Conservation (phyloP, 1,139 yeast species). For the Candida smagusa region DNA sequence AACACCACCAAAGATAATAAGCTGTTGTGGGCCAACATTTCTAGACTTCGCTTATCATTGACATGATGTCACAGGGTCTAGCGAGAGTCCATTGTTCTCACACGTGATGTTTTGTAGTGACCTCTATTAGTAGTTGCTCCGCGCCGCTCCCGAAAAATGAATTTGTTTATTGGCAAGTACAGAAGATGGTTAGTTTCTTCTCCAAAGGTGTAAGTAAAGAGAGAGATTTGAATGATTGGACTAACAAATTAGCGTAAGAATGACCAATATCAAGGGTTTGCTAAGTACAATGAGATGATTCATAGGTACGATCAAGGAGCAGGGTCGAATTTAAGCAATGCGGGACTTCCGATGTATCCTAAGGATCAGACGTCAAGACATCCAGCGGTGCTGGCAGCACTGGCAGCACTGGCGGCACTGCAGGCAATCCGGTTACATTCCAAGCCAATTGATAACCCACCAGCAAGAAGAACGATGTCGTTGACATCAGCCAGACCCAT, state of each 20-base stretch:
- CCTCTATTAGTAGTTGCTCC: too few relatives aligned
- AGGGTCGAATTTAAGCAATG: conserved; percentile 9
- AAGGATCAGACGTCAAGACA: conserved; percentile 18
- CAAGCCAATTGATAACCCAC: conserved; percentile 2
- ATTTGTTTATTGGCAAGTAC: too few relatives aligned
- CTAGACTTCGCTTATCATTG: too few relatives aligned
- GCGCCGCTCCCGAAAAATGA: too few relatives aligned
- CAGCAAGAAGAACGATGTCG: conserved; percentile 1
- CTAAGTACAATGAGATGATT: conserved; percentile 34
- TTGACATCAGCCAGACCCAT: conserved; percentile 28
- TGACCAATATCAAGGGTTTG: conserved; percentile 34
- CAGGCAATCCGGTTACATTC: conserved; percentile 1
- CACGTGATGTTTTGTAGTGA: too few relatives aligned
- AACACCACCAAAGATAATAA: too few relatives aligned
- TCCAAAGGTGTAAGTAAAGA: conserved; percentile 1
- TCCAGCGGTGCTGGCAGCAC: conserved; percentile 3
- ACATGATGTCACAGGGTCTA: too few relatives aligned
- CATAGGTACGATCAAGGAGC: conserved; percentile 33
- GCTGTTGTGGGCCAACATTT: too few relatives aligned
- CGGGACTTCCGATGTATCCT: conserved; percentile 12
- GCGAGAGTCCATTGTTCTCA: too few relatives aligned
- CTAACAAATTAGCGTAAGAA: conserved; percentile 10
- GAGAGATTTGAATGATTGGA: neutral
- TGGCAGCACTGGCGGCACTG: conserved; percentile 4
- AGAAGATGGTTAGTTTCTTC: neutral